Percentiles rank a stretch among this genome's conserved stretches.
phyloP scores from a whole-genome alignment of 345 rosid genomes.

The Linum trigynum region DNA sequence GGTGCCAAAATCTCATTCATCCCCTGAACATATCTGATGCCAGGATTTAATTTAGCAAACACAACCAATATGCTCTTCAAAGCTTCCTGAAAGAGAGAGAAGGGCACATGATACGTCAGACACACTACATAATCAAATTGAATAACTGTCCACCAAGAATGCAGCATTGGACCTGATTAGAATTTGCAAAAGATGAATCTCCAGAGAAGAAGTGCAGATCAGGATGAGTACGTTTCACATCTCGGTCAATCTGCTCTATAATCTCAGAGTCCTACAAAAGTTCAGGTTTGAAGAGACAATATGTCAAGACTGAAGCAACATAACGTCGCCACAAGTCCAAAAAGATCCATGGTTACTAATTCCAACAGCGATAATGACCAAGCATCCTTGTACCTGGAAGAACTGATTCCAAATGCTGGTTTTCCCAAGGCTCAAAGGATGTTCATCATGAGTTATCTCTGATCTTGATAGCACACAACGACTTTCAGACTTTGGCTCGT shows the following conservation, averaged over 20 bases:
- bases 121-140: slow-evolving; percentile 10
- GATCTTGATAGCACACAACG: slow-evolving; percentile 64
- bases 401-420: slow-evolving; percentile 88
- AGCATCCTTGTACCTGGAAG: slow-evolving; percentile 56
- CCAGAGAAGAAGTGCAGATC: slow-evolving; percentile 92
- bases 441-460: slow-evolving; percentile 74
- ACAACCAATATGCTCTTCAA: slow-evolving; percentile 59
- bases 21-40: slow-evolving; percentile 98
- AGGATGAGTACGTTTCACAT: slow-evolving; percentile 95
- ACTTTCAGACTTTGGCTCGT: slow-evolving; percentile 39
- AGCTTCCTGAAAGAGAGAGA: slow-evolving; percentile 52
- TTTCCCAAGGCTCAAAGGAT: slow-evolving; percentile 91
- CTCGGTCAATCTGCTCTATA: slow-evolving; percentile 91
- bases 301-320: slow-evolving; percentile 7
- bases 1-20: slow-evolving; percentile 98
- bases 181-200: slow-evolving; percentile 60
- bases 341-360: too few species aligned
- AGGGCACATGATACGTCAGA: slow-evolving; percentile 15
- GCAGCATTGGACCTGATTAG: slow-evolving; percentile 57
- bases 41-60: slow-evolving; percentile 94
- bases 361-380: too few species aligned
- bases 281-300: slow-evolving; percentile 8
- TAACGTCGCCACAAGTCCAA: background rate
- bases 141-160: background rate
- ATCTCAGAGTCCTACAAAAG: slow-evolving; percentile 69